Conservation (phyloP, 768 basidiomycete genomes). For the Tubosaeta sp. region DNA sequence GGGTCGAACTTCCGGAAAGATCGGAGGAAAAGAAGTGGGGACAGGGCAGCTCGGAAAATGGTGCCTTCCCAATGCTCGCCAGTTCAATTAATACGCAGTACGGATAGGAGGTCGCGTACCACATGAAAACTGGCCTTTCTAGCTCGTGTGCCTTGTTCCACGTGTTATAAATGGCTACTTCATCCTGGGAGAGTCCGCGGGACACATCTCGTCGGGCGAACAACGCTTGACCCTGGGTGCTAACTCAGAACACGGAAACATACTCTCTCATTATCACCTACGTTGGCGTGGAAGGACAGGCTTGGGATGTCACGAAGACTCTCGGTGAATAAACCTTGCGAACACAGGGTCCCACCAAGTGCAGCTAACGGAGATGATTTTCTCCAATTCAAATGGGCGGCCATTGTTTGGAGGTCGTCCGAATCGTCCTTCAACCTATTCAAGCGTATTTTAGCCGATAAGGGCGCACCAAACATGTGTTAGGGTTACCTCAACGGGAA, state of each 20-base stretch:
- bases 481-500: constrained; percentile 51
- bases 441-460: not conserved
- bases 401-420: constrained; percentile 43
- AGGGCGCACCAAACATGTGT: not conserved
- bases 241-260: not conserved
- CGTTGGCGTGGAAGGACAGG: constrained; percentile 36
- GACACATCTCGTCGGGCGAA: constrained; percentile 52
- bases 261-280: constrained; percentile 8
- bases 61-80: constrained; percentile 31
- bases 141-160: constrained; percentile 34
- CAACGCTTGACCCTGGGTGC: constrained; percentile 15
- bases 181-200: constrained; percentile 49
- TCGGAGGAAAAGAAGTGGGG: constrained; percentile 54
- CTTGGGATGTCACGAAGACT: constrained; percentile 31
- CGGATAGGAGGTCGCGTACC: constrained; percentile 29
- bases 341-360: constrained; percentile 52
- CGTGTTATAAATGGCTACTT: constrained; percentile 35
- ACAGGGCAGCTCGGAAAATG: constrained; percentile 53
- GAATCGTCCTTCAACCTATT: constrained; percentile 32
- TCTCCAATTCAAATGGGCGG: constrained; percentile 48
- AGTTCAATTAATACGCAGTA: constrained; percentile 4
- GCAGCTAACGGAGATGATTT: constrained; percentile 51
- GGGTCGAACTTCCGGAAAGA: constrained; percentile 30
- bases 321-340: constrained; percentile 25
- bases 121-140: constrained; percentile 30